These are phyloP conservation scores for Fusarium sp. DNA, from an alignment of 2,329 filamentous ascomycete species.

Conservation along the genomic window DNA sequence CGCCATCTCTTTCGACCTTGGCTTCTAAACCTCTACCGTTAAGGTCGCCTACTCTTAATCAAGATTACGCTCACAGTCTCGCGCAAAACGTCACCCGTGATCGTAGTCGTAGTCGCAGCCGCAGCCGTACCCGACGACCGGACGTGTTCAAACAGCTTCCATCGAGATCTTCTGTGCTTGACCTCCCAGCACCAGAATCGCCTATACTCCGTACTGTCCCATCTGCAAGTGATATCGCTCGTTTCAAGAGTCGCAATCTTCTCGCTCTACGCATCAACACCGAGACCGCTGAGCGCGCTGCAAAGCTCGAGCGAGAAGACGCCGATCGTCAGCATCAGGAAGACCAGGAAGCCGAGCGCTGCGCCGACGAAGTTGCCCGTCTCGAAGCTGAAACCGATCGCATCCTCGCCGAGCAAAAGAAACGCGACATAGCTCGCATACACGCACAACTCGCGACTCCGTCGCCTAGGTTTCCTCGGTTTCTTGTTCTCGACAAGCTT, in stretches of 20 bases:
- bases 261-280: constrained; percentile 43
- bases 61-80: constrained; percentile 33
- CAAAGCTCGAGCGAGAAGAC: constrained; percentile 42
- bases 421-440: constrained; percentile 63
- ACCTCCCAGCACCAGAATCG: constrained; percentile 32
- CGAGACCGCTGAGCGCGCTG: constrained; percentile 35
- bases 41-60: constrained; percentile 26
- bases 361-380: constrained; percentile 60
- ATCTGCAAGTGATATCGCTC: constrained; percentile 44
- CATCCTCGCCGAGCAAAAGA: constrained; percentile 65
- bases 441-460: constrained; percentile 60
- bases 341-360: constrained; percentile 49
- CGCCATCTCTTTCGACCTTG: constrained; percentile 35
- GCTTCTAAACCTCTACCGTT: constrained; percentile 29
- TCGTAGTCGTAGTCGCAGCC: constrained; percentile 33
- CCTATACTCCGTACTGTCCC: constrained; percentile 35
- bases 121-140: constrained; percentile 33
- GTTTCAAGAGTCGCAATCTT: constrained; percentile 45
- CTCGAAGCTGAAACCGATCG: constrained; percentile 65
- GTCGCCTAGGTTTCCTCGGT: constrained; percentile 51
- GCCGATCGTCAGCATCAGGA: constrained; percentile 30
- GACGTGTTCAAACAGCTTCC: constrained; percentile 16
- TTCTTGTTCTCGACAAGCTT: constrained; percentile 65
- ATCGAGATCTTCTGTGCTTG: constrained; percentile 18
- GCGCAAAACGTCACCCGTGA: constrained; percentile 28